Percentiles rank a stretch among this genome's conserved stretches.
Conservation (phyloP, 768 basidiomycete genomes). For the Cubamyces lactineus region DNA sequence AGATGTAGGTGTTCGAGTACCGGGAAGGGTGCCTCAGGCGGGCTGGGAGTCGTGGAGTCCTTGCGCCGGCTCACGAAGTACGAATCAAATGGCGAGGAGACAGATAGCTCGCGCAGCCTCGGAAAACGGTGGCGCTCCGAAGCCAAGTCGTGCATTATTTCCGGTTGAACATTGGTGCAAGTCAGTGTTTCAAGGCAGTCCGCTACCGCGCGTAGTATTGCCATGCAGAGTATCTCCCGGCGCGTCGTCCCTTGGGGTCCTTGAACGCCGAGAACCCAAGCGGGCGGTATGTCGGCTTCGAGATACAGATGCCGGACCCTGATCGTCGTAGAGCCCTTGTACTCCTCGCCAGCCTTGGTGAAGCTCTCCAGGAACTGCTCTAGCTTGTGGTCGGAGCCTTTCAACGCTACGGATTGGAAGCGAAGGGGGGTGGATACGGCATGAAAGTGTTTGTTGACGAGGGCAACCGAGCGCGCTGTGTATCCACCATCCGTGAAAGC, state of each 20-base stretch:
- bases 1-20: background rate
- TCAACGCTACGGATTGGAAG: background rate
- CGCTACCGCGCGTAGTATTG: no score
- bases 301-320: slow-evolving; percentile 2
- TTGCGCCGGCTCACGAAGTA: no score
- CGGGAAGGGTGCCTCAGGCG: background rate
- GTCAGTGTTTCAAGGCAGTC: no score
- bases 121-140: background rate
- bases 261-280: no score
- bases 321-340: background rate
- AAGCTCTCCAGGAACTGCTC: background rate
- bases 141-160: background rate
- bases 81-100: background rate
- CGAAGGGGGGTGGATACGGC: background rate
- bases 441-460: background rate
- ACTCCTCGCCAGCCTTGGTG: background rate
- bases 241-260: no score
- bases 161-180: no score
- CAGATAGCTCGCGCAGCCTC: background rate
- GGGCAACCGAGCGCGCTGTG: slow-evolving; percentile 1
- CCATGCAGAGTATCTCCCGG: no score
- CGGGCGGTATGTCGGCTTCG: background rate
- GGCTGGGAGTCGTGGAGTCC: no score
- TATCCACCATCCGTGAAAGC: slow-evolving; percentile 5
- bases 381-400: background rate